Evolutionary conservation across 2,329 filamentous ascomycete genomes (phyloP).

Genomic region (Nothophoma quercina): DNA sequence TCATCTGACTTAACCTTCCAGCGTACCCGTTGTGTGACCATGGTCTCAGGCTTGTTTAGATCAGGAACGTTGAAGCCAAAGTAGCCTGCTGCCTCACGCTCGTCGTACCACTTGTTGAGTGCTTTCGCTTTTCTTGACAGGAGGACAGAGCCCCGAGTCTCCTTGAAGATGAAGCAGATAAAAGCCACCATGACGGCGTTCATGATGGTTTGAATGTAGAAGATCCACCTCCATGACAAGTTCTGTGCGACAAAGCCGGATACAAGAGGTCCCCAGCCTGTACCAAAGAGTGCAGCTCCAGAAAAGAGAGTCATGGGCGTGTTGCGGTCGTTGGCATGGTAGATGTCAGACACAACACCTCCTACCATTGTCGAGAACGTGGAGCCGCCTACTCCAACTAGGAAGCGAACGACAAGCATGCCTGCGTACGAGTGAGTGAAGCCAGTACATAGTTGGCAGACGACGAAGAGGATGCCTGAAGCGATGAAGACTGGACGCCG

Average conservation of each 20-base stretch:
- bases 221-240: slow-evolving; percentile 83
- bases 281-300: slow-evolving; percentile 79
- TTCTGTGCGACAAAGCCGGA: slow-evolving; percentile 73
- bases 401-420: slow-evolving; percentile 77
- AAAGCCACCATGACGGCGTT: slow-evolving; percentile 69
- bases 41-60: slow-evolving; percentile 30
- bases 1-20: slow-evolving; percentile 85
- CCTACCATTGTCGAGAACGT: slow-evolving; percentile 89
- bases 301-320: slow-evolving; percentile 90
- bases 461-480: slow-evolving; percentile 75
- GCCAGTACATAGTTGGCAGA: slow-evolving; percentile 76
- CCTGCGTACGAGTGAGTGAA: slow-evolving; percentile 73
- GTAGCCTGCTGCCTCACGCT: slow-evolving; percentile 71
- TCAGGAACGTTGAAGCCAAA: slow-evolving; percentile 60
- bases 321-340: slow-evolving; percentile 79
- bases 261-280: slow-evolving; percentile 78
- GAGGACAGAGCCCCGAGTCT: slow-evolving; percentile 83
- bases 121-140: slow-evolving; percentile 75
- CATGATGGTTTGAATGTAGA: slow-evolving; percentile 82
- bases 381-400: slow-evolving; percentile 78
- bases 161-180: slow-evolving; percentile 75
- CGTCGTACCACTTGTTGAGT: slow-evolving; percentile 81
- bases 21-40: slow-evolving; percentile 65
- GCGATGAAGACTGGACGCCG: slow-evolving; percentile 81
- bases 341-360: slow-evolving; percentile 89